Conservation (phyloP, 148 eudicot species). For the Fagopyrum esculentum region DNA sequence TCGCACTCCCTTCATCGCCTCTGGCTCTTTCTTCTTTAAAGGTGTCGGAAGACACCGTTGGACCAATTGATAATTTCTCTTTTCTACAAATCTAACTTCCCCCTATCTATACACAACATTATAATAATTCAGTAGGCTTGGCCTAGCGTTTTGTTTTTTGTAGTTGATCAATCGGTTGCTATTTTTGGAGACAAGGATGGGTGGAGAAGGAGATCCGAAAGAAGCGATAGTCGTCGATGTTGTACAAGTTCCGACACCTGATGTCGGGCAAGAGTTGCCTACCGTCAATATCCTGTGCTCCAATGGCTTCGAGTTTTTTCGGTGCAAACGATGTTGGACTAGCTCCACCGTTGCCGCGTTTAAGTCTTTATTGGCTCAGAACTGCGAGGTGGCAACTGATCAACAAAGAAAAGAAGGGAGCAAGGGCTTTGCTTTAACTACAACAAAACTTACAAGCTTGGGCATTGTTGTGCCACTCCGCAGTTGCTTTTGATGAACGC, state of each 20-base stretch:
- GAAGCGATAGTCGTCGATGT: constrained; percentile 19
- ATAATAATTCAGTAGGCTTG: background rate
- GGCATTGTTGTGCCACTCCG: too few species aligned
- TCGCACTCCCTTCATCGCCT: too few species aligned
- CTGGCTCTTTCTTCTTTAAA: too few species aligned
- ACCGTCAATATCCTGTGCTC: constrained; percentile 69
- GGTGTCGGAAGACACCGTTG: too few species aligned
- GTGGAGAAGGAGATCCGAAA: constrained; percentile 46
- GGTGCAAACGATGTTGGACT: constrained; percentile 45
- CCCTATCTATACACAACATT: background rate
- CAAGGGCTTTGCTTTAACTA: too few species aligned
- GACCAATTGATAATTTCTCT: too few species aligned
- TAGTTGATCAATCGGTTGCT: constrained; percentile 7
- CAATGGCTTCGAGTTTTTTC: constrained; percentile 59
- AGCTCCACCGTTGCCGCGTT: constrained; percentile 41
- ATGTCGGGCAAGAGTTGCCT: constrained; percentile 22
- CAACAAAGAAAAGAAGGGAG: constrained; percentile 32
- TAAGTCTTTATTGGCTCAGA: constrained; percentile 53
- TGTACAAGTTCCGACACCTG: constrained; percentile 19
- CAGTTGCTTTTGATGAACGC: too few species aligned
- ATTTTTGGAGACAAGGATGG: constrained; percentile 26
- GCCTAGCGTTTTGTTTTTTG: constrained; percentile 28
- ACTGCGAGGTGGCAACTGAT: constrained; percentile 62
- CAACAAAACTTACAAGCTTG: too few species aligned
- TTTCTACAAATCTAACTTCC: too few species aligned